Percentiles rank a stretch among this genome's conserved stretches.
phyloP scores from a whole-genome alignment of 1,139 yeast genomes.

The Pichia inconspicua region DNA sequence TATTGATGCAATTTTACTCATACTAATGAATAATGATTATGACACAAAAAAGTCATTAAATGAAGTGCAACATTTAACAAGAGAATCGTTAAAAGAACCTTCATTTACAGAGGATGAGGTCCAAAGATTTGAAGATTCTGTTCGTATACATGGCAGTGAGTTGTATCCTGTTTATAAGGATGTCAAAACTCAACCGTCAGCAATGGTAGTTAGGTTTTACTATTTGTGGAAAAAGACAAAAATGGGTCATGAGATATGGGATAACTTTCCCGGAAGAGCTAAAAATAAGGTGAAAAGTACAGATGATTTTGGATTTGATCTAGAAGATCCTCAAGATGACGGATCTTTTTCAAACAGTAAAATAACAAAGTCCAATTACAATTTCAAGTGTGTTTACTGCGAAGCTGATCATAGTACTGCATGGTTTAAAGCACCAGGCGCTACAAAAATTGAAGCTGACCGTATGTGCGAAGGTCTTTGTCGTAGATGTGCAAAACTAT shows the following conservation, averaged over 20 bases:
- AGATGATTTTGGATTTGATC: constrained; percentile 22
- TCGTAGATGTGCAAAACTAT: constrained; percentile 75
- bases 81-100: constrained; percentile 65
- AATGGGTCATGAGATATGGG: constrained; percentile 75
- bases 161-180: constrained; percentile 62
- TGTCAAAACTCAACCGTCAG: constrained; percentile 61
- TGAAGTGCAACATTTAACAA: constrained; percentile 38
- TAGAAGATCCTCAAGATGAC: constrained; percentile 63
- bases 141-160: constrained; percentile 69
- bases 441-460: constrained; percentile 16
- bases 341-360: constrained; percentile 56
- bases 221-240: constrained; percentile 87
- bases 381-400: constrained; percentile 61
- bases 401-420: constrained; percentile 42
- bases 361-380: constrained; percentile 31
- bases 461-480: constrained; percentile 51
- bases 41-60: constrained; percentile 41
- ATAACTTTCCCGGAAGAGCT: constrained; percentile 65
- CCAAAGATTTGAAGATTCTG: constrained; percentile 66
- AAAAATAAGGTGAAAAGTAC: constrained; percentile 46
- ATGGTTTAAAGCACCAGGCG: constrained; percentile 74
- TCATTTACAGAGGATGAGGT: constrained; percentile 60
- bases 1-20: constrained; percentile 59
- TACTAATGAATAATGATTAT: constrained; percentile 45
- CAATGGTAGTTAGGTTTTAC: constrained; percentile 78